These are phyloP conservation scores for Paralagenidium karlingii DNA, from an alignment of 352 stramenopile genomes.

Conservation along the genomic window DNA sequence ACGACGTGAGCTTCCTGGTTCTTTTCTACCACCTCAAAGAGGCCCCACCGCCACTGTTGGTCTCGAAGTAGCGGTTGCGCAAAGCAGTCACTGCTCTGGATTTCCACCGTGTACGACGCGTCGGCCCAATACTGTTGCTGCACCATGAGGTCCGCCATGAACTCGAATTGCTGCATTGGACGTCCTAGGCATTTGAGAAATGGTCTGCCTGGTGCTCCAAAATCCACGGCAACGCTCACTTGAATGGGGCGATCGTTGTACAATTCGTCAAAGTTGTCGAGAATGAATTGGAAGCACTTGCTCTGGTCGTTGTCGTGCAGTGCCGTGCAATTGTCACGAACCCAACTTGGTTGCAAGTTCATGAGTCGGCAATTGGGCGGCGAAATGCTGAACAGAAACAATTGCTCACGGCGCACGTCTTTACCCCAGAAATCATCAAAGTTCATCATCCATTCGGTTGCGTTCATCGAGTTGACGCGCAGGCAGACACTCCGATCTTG, in stretches of 20 bases:
- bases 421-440: conserved; percentile 1
- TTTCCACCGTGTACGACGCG: conserved; percentile 17
- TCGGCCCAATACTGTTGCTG: conserved; percentile 41
- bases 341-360: conserved; percentile 9
- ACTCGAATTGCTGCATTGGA: conserved; percentile 21
- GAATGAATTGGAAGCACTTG: conserved; percentile 26
- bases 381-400: conserved; percentile 1
- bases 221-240: conserved; percentile 20
- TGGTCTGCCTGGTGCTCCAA: conserved; percentile 20
- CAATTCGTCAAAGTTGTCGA: conserved; percentile 30
- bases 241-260: conserved; percentile 17
- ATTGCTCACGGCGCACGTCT: not conserved
- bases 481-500: conserved; percentile 26
- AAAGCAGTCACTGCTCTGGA: conserved; percentile 20
- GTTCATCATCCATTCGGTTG: conserved; percentile 9
- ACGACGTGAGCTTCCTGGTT: too few species aligned
- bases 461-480: conserved; percentile 29
- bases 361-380: not conserved
- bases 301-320: conserved; percentile 11
- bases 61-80: conserved; percentile 6
- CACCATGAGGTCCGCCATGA: conserved; percentile 47
- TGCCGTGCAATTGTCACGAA: conserved; percentile 18
- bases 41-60: conserved; percentile 1
- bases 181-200: conserved; percentile 39
- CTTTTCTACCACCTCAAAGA: too few species aligned